phyloP scores from a whole-genome alignment of 129 eudicot species.

The Rutidosis leptorrhynchoides region DNA sequence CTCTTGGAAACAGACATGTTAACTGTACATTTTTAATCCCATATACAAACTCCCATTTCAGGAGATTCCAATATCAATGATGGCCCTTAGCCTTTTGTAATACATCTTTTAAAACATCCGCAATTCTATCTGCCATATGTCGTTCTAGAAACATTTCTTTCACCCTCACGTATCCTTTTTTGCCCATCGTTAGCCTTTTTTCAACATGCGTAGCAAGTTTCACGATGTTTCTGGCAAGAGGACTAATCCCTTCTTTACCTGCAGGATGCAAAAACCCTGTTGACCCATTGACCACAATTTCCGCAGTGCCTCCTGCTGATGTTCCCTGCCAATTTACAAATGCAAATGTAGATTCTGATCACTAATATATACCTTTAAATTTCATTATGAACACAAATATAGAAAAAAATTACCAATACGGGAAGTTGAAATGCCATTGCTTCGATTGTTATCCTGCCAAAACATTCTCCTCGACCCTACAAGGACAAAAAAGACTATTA shows the following conservation, averaged over 20 bases:
- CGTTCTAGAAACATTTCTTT: slow-evolving; percentile 70
- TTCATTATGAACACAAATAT: no score
- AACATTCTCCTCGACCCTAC: slow-evolving; percentile 81
- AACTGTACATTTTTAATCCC: slow-evolving; percentile 18
- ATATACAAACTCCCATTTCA: slow-evolving; percentile 22
- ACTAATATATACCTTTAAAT: background rate
- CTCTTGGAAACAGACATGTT: no score
- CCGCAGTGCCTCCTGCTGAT: slow-evolving; percentile 86
- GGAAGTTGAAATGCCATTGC: slow-evolving; percentile 94
- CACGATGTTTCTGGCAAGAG: slow-evolving; percentile 68
- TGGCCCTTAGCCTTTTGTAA: slow-evolving; percentile 38
- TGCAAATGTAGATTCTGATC: background rate
- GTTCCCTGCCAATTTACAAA: slow-evolving; percentile 56
- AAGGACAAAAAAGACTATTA: background rate
- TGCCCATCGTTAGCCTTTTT: slow-evolving; percentile 68
- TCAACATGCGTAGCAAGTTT: slow-evolving; percentile 62
- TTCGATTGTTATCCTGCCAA: slow-evolving; percentile 85
- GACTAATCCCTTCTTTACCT: slow-evolving; percentile 73
- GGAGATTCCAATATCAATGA: background rate
- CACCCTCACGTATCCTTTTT: slow-evolving; percentile 67
- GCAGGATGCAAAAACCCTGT: slow-evolving; percentile 76
- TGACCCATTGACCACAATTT: slow-evolving; percentile 71
- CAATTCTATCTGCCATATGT: slow-evolving; percentile 76
- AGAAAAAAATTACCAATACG: slow-evolving; percentile 45
- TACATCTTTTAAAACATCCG: slow-evolving; percentile 58